Conservation (phyloP, 1,139 yeast species). For the Pichia sp. region DNA sequence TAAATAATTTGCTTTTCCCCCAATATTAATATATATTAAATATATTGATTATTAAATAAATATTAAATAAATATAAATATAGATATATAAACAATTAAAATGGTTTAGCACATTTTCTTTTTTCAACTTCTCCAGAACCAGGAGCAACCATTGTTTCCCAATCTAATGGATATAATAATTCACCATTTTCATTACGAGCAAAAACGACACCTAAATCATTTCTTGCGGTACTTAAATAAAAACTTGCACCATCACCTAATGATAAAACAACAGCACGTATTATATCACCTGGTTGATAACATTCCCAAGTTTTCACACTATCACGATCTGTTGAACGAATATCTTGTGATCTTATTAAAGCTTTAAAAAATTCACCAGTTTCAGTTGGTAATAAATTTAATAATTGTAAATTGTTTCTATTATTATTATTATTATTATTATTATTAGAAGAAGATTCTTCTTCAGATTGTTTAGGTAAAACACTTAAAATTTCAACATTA, state of each 20-base stretch:
- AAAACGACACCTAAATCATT: slow-evolving; percentile 92
- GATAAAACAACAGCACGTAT: slow-evolving; percentile 78
- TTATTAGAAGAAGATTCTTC: slow-evolving; percentile 24
- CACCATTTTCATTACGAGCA: slow-evolving; percentile 75
- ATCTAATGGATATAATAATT: slow-evolving; percentile 80
- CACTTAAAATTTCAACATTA: slow-evolving; percentile 72
- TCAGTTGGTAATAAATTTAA: slow-evolving; percentile 52
- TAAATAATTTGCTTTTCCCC: too few species aligned
- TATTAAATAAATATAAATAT: not conserved
- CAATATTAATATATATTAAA: too few species aligned
- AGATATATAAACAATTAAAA: slow-evolving; percentile 31
- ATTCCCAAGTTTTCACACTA: slow-evolving; percentile 67
- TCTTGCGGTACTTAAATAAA: slow-evolving; percentile 81
- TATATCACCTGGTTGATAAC: slow-evolving; percentile 89
- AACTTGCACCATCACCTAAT: slow-evolving; percentile 88
- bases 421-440: slow-evolving; percentile 27
- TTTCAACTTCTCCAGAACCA: slow-evolving; percentile 65
- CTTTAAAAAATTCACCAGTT: slow-evolving; percentile 87
- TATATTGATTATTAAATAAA: too few species aligned
- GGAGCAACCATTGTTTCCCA: slow-evolving; percentile 93
- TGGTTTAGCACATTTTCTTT: slow-evolving; percentile 91
- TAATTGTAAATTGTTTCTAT: slow-evolving; percentile 48
- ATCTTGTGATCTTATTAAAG: slow-evolving; percentile 81
- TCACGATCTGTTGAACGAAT: slow-evolving; percentile 89
- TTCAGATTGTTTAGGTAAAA: slow-evolving; percentile 38